Percentiles rank a stretch among this genome's conserved stretches.
Conservation (phyloP, 2,329 filamentous ascomycete genomes). For the Fusarium zealandicum region DNA sequence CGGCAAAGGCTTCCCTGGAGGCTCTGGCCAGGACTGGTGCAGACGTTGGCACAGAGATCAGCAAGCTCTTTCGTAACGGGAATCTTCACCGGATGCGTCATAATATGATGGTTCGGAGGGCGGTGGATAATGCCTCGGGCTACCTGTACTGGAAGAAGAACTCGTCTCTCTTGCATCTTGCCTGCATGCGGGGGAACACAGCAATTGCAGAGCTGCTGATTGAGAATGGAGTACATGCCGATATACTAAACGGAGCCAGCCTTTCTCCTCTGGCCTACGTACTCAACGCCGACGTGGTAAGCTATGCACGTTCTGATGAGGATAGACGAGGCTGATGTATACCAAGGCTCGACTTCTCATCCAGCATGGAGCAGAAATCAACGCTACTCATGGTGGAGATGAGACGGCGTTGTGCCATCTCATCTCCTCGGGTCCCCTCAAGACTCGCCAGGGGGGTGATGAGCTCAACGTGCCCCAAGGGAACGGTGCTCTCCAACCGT, state of each 20-base stretch:
- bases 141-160: constrained; percentile 17
- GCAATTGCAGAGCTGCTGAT: constrained; percentile 20
- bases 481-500: constrained; percentile 10
- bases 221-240: constrained; percentile 1
- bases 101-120: neutral
- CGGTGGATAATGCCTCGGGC: constrained; percentile 1
- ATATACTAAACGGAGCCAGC: constrained; percentile 7
- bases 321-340: constrained; percentile 5
- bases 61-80: constrained; percentile 9
- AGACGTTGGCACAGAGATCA: constrained; percentile 11
- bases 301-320: neutral
- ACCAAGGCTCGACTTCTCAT: constrained; percentile 18
- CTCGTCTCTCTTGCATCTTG: constrained; percentile 24
- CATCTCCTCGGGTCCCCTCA: constrained; percentile 9
- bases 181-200: constrained; percentile 32
- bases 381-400: constrained; percentile 6
- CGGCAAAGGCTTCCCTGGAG: constrained; percentile 19
- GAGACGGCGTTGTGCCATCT: constrained; percentile 25
- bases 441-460: constrained; percentile 1
- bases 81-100: constrained; percentile 17
- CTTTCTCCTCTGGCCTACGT: constrained; percentile 22
- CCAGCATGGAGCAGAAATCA: constrained; percentile 11
- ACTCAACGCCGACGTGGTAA: constrained; percentile 26
- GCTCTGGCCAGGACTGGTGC: neutral
- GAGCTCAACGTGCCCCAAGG: constrained; percentile 14